These are phyloP conservation scores for Salix caprea DNA, from an alignment of 345 rosid genomes.

Conservation along the genomic window DNA sequence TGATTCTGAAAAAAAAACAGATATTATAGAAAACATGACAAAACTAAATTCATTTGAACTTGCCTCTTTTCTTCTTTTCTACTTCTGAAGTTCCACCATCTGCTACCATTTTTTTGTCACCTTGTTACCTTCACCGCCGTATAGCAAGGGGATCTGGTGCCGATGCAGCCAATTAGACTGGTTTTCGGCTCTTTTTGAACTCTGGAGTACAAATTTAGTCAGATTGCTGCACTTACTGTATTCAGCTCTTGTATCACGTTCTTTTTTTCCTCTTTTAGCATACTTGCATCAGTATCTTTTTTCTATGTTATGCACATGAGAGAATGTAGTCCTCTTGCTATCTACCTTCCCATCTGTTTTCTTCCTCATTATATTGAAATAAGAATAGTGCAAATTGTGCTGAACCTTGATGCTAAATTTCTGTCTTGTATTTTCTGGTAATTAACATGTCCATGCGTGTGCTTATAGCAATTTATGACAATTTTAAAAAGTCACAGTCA, in stretches of 20 bases:
- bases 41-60: neutral
- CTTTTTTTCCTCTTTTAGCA: neutral
- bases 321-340: neutral
- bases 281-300: neutral
- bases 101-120: neutral
- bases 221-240: neutral
- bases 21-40: neutral
- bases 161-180: neutral
- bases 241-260: neutral
- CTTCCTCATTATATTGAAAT: neutral
- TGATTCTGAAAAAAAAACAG: neutral
- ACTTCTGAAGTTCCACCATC: neutral
- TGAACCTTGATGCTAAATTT: neutral
- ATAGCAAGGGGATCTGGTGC: neutral
- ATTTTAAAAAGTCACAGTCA: constrained; percentile 4
- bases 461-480: neutral
- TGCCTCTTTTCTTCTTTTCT: neutral
- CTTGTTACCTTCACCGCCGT: neutral
- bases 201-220: neutral
- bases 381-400: neutral
- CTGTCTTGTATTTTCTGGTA: neutral
- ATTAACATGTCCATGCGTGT: neutral
- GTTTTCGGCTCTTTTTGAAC: neutral
- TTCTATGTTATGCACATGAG: neutral
- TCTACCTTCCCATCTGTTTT: neutral